phyloP scores from a whole-genome alignment of 177 flowering plant genomes.

The Telopea speciosissima region DNA sequence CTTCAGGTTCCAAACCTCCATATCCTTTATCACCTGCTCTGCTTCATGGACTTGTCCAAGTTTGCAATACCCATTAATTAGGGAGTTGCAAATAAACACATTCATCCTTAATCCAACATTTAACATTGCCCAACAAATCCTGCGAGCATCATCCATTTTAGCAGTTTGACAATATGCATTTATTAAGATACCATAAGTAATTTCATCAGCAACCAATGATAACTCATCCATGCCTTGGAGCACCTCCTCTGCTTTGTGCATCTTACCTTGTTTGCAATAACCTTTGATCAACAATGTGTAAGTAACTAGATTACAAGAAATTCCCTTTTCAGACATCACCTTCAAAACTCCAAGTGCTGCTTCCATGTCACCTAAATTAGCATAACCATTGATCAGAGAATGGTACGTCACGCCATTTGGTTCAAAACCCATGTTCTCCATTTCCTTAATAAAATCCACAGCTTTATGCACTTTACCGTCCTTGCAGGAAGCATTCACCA shows the following conservation, averaged over 20 bases:
- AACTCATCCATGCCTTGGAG: constrained; percentile 33
- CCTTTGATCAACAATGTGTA: constrained; percentile 67
- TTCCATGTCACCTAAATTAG: constrained; percentile 45
- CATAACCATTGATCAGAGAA: constrained; percentile 73
- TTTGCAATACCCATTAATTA: constrained; percentile 79
- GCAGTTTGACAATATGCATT: constrained; percentile 65
- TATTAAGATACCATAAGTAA: constrained; percentile 59
- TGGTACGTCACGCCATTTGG: constrained; percentile 61
- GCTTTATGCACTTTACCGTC: constrained; percentile 50
- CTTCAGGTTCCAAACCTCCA: constrained; percentile 44
- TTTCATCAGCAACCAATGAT: constrained; percentile 45
- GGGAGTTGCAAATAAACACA: constrained; percentile 52
- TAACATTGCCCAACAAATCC: constrained; percentile 60
- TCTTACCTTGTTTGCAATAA: constrained; percentile 47
- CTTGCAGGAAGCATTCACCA: constrained; percentile 80
- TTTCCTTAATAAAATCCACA: constrained; percentile 37
- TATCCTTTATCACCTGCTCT: constrained; percentile 31
- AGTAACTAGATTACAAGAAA: constrained; percentile 46
- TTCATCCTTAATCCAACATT: constrained; percentile 55
- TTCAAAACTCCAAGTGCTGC: constrained; percentile 41
- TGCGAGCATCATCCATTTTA: constrained; percentile 62
- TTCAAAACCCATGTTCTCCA: constrained; percentile 66
- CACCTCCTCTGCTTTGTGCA: constrained; percentile 66
- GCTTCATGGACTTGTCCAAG: constrained; percentile 52
- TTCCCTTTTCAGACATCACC: constrained; percentile 50